These are phyloP conservation scores for Marchantia polymorpha DNA, from an alignment of 225 moss, liverwort and hornwort genomes.

Conservation along the genomic window DNA sequence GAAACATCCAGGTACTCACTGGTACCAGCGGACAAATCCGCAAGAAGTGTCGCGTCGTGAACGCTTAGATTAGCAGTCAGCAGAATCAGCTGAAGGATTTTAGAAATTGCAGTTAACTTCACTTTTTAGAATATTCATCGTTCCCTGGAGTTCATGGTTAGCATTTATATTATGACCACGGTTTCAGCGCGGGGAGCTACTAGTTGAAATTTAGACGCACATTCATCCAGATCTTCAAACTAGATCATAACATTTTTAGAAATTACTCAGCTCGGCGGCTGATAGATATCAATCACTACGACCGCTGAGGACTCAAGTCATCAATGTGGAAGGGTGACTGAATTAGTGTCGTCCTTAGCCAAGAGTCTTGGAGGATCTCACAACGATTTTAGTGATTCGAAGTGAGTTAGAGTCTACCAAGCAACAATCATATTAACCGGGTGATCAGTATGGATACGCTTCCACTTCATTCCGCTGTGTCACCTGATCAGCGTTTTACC, in stretches of 20 bases:
- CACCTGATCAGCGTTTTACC: too few relatives aligned
- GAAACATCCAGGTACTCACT: constrained; percentile 5
- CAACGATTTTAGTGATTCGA: neutral
- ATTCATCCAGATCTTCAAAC: neutral
- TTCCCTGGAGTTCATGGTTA: neutral
- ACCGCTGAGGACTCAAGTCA: neutral
- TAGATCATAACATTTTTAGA: neutral
- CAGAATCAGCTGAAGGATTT: neutral
- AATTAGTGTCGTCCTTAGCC: neutral
- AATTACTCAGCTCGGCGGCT: neutral
- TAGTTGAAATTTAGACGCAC: neutral
- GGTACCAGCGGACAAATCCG: constrained; percentile 8
- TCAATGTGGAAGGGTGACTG: neutral
- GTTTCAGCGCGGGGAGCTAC: neutral
- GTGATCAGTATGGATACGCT: neutral
- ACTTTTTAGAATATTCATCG: neutral
- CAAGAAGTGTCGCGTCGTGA: constrained; percentile 12
- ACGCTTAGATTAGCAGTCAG: neutral
- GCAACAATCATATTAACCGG: neutral
- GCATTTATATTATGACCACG: neutral
- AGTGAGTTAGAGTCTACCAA: neutral
- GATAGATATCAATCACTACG: neutral
- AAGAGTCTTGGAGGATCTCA: neutral
- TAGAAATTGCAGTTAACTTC: neutral
- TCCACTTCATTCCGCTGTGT: neutral